These are phyloP conservation scores for Ophiosphaerella korrae DNA, from an alignment of 2,329 filamentous ascomycete species.

Conservation along the genomic window DNA sequence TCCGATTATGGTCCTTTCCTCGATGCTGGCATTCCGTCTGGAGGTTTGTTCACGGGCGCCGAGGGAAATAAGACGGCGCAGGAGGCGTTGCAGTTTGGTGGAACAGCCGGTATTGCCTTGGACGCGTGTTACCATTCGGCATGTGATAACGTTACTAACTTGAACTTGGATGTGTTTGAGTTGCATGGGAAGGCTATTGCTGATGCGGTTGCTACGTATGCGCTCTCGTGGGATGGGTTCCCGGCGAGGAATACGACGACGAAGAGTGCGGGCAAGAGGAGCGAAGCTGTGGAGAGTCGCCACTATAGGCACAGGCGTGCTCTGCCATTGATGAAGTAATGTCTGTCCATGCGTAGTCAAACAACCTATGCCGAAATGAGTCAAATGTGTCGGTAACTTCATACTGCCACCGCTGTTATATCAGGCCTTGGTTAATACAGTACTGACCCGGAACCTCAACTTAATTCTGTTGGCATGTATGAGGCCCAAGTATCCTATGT, in stretches of 20 bases:
- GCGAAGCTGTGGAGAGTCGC: not conserved
- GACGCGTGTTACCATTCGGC: constrained; percentile 37
- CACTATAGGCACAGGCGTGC: not conserved
- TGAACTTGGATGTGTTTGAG: constrained; percentile 36
- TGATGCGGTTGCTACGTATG: constrained; percentile 41
- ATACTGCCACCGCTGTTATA: no score
- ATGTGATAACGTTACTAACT: constrained; percentile 44
- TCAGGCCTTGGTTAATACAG: no score
- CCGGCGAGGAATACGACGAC: constrained; percentile 22
- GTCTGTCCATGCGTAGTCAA: no score
- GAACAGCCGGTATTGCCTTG: constrained; percentile 62
- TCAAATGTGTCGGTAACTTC: no score
- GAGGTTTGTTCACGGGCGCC: constrained; percentile 78
- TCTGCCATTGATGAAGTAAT: not conserved
- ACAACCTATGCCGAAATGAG: no score
- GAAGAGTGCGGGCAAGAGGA: constrained; percentile 5
- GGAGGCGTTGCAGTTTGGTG: constrained; percentile 72
- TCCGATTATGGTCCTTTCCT: constrained; percentile 83
- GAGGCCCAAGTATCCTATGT: no score
- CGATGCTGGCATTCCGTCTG: constrained; percentile 71
- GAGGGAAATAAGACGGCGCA: constrained; percentile 75
- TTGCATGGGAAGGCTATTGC: constrained; percentile 42
- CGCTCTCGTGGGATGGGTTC: constrained; percentile 31
- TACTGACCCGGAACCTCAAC: no score
- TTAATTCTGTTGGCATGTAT: no score